Evolutionary conservation across 345 rosid species (phyloP), one percentile per base, ranked within the genome.

Genomic region (Acer saccharum): DNA sequence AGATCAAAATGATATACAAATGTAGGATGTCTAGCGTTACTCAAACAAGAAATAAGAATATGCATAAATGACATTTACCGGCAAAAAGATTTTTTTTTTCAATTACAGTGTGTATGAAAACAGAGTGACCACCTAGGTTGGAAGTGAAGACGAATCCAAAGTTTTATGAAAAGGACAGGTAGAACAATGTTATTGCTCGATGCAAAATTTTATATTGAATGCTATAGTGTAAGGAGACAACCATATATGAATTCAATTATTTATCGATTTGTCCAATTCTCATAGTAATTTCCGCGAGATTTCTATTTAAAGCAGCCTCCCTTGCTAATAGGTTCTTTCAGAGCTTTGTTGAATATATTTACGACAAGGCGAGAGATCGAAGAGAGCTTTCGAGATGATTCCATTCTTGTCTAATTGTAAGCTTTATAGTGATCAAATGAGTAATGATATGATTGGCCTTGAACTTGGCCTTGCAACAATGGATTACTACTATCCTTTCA

Each of bases 321-420:
- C 25, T 67, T 23, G 77, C 76, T 39, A 29, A 25, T 65, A 79
- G 80, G 78, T n/a, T 81, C 83, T 84, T 84, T 80, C 89, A 87
- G 78, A 52, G 84, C 84, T 14, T 76, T 21, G 66, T 81, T 77
- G 82, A 82, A 66, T 10, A 79, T 82, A 78, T 65, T 57, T 43
- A 61, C 11, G 63, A 32, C 35, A 76, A 3, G 50, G 29, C 43
- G 70, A 20, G 50, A 71, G 39, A 67, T 48, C 65, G 60, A 58
- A 35, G 77, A 67, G 76, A 21, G 63, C 6, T 41, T 62, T 20
- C 27, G 20, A 57, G 68, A 46, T 46, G 92, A 29, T 39, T 54
- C 52, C 4, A 58, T 77, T 67, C 18, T 44, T 69, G 48, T 61
- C 61, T 10, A 68, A 66, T 68, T 6, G 18, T 50, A 84, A 81